Evolutionary conservation across 1,284 basidiomycete genomes (phyloP).

Genomic region (Mycosarcoma mackinlayi): DNA sequence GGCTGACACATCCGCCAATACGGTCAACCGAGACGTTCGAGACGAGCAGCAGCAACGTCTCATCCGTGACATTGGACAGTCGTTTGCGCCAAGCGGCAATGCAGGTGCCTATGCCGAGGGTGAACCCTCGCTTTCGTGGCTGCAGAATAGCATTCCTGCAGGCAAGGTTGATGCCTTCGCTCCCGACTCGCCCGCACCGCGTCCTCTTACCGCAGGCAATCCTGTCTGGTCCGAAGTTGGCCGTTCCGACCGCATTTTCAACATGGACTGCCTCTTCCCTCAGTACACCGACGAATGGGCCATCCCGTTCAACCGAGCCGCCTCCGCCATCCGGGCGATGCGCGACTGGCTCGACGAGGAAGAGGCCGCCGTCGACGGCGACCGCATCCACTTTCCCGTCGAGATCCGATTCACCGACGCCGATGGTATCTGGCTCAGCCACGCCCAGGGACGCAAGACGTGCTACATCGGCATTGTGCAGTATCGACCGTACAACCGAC

Average conservation of each 20-base stretch:
- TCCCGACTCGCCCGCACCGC: constrained; percentile 35
- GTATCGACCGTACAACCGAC: constrained; percentile 90
- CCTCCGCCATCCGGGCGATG: constrained; percentile 79
- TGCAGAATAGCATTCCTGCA: constrained; percentile 22
- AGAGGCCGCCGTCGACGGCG: constrained; percentile 77
- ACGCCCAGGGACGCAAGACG: constrained; percentile 80
- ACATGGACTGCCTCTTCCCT: constrained; percentile 67
- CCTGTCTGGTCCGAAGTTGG: constrained; percentile 52
- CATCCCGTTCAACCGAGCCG: constrained; percentile 75
- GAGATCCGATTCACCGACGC: constrained; percentile 89
- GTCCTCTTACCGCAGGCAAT: constrained; percentile 24
- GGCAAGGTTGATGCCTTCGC: constrained; percentile 35
- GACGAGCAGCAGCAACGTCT: constrained; percentile 34
- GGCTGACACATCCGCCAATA: constrained; percentile 38
- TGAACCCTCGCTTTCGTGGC: constrained; percentile 21
- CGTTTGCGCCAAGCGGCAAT: constrained; percentile 19
- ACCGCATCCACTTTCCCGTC: constrained; percentile 89
- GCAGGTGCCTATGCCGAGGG: constrained; percentile 26
- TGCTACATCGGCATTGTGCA: constrained; percentile 97
- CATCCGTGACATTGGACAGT: constrained; percentile 35
- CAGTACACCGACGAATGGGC: constrained; percentile 80
- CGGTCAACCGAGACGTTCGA: constrained; percentile 48
- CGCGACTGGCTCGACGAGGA: constrained; percentile 77
- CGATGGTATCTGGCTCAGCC: constrained; percentile 95
- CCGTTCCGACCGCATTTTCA: constrained; percentile 62